Percentiles rank a stretch among this genome's conserved stretches.
Evolutionary conservation across 148 eudicot species (phyloP).

Genomic region (Amaranthus hypochondriacus): DNA sequence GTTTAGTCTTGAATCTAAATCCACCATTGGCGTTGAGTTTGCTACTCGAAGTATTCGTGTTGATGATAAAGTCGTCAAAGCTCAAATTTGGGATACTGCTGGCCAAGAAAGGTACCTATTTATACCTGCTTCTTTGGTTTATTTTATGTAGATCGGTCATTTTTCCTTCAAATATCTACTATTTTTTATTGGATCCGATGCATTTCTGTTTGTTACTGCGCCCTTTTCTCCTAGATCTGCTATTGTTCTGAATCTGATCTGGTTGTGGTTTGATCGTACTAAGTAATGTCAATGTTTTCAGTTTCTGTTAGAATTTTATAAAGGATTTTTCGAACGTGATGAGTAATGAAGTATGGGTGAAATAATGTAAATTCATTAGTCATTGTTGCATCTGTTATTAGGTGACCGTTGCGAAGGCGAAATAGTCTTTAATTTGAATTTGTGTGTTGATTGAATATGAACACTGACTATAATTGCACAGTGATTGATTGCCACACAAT

Average conservation of each 20-base stretch:
- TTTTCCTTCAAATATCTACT: too few species aligned
- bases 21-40: slow-evolving; percentile 67
- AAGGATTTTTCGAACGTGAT: too few species aligned
- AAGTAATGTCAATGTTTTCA: too few species aligned
- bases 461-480: background rate
- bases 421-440: background rate
- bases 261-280: background rate
- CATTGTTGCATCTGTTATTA: background rate
- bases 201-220: background rate
- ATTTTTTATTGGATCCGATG: background rate
- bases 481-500: background rate
- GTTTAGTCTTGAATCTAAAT: slow-evolving; percentile 62
- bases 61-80: slow-evolving; percentile 62
- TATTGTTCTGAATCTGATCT: background rate
- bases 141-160: too few species aligned
- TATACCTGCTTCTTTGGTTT: too few species aligned
- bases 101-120: slow-evolving; percentile 50
- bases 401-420: background rate
- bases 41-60: slow-evolving; percentile 61
- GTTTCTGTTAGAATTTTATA: too few species aligned
- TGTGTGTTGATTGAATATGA: background rate
- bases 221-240: background rate
- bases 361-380: background rate
- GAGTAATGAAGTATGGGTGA: background rate
- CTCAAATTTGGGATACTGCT: slow-evolving; percentile 76